Base-by-base conservation (phyloP, 768 basidiomycete species). In the Agaricus blazei region DNA sequence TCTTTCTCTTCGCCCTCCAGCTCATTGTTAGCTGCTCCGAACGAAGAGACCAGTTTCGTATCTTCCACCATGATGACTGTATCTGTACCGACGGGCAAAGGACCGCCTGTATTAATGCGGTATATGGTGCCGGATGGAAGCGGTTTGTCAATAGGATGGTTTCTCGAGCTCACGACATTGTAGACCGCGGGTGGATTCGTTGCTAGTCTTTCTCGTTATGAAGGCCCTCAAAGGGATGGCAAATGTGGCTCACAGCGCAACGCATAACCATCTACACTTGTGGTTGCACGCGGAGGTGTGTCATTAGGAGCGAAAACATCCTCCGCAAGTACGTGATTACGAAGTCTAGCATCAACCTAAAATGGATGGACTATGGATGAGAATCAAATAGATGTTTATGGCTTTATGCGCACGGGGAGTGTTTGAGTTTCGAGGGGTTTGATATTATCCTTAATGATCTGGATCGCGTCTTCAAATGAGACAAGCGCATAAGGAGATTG, bases 41-140 rank as follows among this genome's bases (percentile, higher is more conserved):
- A 58, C 1, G 80, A 78, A 2, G 82, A 81, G n/a, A 83, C 74
- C 6, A 96, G 75, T 54, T 81, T 79, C 0, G 93, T 95, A 65
- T 95, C 93, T 70, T 96, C 93, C 19, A 96, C 93, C 92, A 94
- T 95, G 67, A 96, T 85, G 2, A 93, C 85, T 0, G 90, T 73
- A 64, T 94, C 86, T 6, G 86, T 68, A 4, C 88, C 91, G 0
- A 70, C 66, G 1, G 93, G 93, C 2, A 96, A 71, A 0, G 90
- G 88, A 0, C 81, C 87, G 5, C 93, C 93, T 0, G 93, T 96
- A 69, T 93, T 94, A 67, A 96, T 81, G 43, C 93, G 85, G 66
- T 83, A 89, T 37, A 90, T 76, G 15, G 69, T 68, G 4, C 77
- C 80, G 0, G 63, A 56, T 1, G 83, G 80, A 3, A 88, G 64